Conservation (phyloP, 2,329 filamentous ascomycete species). For the Pseudopyricularia cyperi region DNA sequence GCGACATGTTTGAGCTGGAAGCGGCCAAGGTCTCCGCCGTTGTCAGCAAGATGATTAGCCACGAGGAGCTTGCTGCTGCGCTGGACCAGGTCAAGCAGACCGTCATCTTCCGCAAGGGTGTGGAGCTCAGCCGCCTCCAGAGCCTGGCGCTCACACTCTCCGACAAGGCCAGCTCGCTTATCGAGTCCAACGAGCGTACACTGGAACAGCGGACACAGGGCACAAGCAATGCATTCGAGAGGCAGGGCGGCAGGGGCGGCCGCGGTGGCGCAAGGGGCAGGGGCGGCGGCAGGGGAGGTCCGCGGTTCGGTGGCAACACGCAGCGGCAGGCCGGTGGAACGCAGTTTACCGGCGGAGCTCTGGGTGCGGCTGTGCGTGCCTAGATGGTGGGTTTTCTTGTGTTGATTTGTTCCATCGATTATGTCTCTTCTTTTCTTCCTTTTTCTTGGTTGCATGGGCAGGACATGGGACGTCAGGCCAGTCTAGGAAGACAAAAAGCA, state of each 20-base stretch:
- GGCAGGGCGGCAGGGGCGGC: conserved; percentile 68
- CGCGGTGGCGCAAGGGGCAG: conserved; percentile 57
- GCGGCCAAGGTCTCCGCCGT: conserved; percentile 86
- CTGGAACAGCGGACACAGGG: conserved; percentile 95
- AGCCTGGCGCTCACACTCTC: conserved; percentile 86
- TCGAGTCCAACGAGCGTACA: conserved; percentile 94
- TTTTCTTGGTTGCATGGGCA: neutral
- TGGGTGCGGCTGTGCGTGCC: conserved; percentile 55
- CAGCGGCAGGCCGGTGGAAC: conserved; percentile 60
- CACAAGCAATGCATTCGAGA: conserved; percentile 87
- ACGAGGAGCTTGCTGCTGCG: conserved; percentile 92
- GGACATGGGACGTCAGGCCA: conserved; percentile 1
- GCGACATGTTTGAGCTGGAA: conserved; percentile 90
- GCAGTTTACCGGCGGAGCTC: conserved; percentile 69
- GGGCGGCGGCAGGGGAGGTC: conserved; percentile 48
- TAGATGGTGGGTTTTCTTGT: conserved; percentile 16
- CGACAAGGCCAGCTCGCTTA: conserved; percentile 91
- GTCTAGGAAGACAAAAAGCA: conserved; percentile 2
- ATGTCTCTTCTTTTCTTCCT: neutral
- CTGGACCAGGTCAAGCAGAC: conserved; percentile 95
- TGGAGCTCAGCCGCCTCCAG: conserved; percentile 91
- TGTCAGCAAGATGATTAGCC: conserved; percentile 98
- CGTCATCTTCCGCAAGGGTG: conserved; percentile 98
- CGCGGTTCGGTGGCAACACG: conserved; percentile 41
- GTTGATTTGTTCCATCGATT: neutral